These are phyloP conservation scores for Phytophthora foliorum DNA, from an alignment of 352 stramenopile genomes.

Conservation along the genomic window DNA sequence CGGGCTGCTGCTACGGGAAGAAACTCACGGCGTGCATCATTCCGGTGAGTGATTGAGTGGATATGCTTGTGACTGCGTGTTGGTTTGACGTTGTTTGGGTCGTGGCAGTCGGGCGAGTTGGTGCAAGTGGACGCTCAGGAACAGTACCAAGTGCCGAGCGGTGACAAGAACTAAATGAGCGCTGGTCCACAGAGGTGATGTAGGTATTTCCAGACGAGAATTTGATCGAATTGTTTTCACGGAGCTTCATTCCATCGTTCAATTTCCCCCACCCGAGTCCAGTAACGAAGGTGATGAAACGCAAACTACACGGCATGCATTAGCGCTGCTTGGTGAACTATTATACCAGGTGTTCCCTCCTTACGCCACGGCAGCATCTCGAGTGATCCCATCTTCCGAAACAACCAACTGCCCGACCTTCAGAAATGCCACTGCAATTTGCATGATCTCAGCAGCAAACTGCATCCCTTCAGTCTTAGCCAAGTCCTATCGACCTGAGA, in stretches of 20 bases:
- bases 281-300: background rate
- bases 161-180: conserved; percentile 24
- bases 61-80: background rate
- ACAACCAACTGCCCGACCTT: conserved; percentile 17
- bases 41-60: conserved; percentile 49
- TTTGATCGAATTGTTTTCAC: background rate
- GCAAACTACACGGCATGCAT: background rate
- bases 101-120: conserved; percentile 40
- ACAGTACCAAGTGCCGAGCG: conserved; percentile 47
- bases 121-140: conserved; percentile 47
- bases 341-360: background rate
- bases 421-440: conserved; percentile 4
- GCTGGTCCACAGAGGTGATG: too few species aligned
- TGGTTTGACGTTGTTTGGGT: conserved; percentile 12
- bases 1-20: conserved; percentile 92
- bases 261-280: background rate
- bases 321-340: background rate
- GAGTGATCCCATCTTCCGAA: conserved; percentile 16
- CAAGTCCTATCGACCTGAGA: background rate
- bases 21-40: conserved; percentile 91
- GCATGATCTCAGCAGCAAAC: conserved; percentile 4
- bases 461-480: background rate
- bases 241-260: background rate
- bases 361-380: background rate
- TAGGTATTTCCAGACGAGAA: too few species aligned